phyloP scores from a whole-genome alignment of 139 green algal species.

The Micractinium conductrix region DNA sequence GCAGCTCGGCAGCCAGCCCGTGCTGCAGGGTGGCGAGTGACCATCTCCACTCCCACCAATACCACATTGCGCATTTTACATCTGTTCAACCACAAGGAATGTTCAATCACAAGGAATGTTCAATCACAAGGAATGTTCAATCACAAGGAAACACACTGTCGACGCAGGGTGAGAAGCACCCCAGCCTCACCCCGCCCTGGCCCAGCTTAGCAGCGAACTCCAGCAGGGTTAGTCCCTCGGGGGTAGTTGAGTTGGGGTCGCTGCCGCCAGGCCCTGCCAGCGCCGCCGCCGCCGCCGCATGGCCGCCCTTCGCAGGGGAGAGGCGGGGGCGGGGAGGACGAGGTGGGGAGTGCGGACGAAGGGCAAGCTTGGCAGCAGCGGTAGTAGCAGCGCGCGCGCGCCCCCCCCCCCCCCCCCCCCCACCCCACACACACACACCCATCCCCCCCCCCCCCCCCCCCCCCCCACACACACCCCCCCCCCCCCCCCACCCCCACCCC shows the following conservation, averaged over 20 bases:
- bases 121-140: no score
- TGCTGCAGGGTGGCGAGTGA: no score
- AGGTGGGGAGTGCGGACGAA: not conserved
- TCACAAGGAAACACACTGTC: no score
- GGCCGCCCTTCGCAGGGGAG: not conserved
- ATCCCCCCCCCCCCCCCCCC: not conserved
- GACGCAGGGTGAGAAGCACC: no score
- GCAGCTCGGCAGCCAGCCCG: no score
- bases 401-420: not conserved
- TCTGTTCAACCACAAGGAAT: no score
- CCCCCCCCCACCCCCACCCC: not conserved
- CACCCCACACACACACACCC: not conserved
- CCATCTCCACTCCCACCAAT: no score
- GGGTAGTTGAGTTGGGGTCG: constrained; percentile 1
- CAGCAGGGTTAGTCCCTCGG: constrained; percentile 9
- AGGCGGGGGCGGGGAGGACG: not conserved
- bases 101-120: no score
- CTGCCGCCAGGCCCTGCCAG: not conserved
- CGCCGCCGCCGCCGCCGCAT: not conserved
- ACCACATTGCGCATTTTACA: no score
- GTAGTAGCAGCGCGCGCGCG: not conserved
- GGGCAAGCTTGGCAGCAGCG: not conserved
- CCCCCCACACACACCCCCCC: not conserved
- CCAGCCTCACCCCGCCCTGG: no score
- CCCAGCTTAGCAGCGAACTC: constrained; percentile 1